Percentiles rank a stretch among this genome's conserved stretches.
These are phyloP conservation scores for Viola pubescens DNA, from an alignment of 441 rosid genomes.

Conservation along the genomic window DNA sequence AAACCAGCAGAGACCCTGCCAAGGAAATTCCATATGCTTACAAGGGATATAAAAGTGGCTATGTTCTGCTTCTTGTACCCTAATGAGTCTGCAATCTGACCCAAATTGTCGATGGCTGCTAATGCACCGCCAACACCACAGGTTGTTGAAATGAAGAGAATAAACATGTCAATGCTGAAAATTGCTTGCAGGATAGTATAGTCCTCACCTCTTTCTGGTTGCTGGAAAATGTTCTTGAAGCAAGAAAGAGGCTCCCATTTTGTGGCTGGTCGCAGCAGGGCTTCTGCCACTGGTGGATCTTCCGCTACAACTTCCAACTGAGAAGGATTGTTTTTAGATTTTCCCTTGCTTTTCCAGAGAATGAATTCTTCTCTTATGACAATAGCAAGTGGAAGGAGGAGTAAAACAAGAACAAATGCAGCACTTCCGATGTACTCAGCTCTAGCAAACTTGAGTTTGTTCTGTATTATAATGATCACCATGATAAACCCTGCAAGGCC, in stretches of 20 bases:
- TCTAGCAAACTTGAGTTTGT: constrained; percentile 5
- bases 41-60: constrained; percentile 23
- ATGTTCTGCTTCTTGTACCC: constrained; percentile 18
- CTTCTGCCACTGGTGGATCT: neutral
- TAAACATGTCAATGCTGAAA: constrained; percentile 25
- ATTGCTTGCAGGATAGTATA: constrained; percentile 22
- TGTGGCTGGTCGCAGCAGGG: neutral
- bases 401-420: neutral
- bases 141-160: constrained; percentile 22
- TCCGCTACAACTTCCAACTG: constrained; percentile 3
- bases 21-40: constrained; percentile 28
- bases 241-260: constrained; percentile 5
- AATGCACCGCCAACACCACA: constrained; percentile 30
- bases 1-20: constrained; percentile 25
- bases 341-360: neutral
- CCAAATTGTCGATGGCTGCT: constrained; percentile 30
- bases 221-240: constrained; percentile 13
- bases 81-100: constrained; percentile 20
- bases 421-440: constrained; percentile 1
- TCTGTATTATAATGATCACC: constrained; percentile 5
- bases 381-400: constrained; percentile 9
- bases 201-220: constrained; percentile 23
- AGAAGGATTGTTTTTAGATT: neutral
- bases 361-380: constrained; percentile 11
- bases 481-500: constrained; percentile 8